Evolutionary conservation across 2,329 filamentous ascomycete genomes (phyloP).

Genomic region (Ascocoryne sarcoides): DNA sequence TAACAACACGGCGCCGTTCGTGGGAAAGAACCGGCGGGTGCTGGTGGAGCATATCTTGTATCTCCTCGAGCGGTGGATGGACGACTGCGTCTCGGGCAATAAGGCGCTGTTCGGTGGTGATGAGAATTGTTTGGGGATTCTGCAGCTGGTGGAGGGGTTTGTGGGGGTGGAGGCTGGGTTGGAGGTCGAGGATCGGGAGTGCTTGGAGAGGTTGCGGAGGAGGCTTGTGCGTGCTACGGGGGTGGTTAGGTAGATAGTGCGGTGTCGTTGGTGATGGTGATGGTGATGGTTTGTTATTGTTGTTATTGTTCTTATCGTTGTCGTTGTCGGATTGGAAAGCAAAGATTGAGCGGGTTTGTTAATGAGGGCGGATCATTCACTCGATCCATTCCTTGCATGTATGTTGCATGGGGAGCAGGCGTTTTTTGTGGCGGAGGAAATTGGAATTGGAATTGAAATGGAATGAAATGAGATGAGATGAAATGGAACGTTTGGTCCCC

Average conservation of each 20-base stretch:
- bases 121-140: constrained; percentile 41
- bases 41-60: constrained; percentile 56
- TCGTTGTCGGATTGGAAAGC: too few species aligned
- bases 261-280: background rate
- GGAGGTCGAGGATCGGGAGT: background rate
- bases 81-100: constrained; percentile 44
- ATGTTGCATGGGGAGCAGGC: too few species aligned
- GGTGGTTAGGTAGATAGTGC: background rate
- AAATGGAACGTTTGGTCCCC: background rate
- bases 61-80: constrained; percentile 51
- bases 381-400: too few species aligned
- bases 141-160: constrained; percentile 36
- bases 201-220: background rate
- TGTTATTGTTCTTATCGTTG: too few species aligned
- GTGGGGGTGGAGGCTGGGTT: background rate
- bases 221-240: background rate
- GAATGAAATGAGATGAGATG: background rate
- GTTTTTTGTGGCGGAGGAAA: background rate
- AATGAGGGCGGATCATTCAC: background rate
- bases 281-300: background rate
- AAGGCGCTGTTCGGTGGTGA: constrained; percentile 51
- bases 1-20: constrained; percentile 56
- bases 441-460: background rate
- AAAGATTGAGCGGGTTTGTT: background rate
- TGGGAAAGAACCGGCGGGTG: constrained; percentile 44